Percentiles rank a stretch among this genome's conserved stretches.
phyloP scores from a whole-genome alignment of 2,329 filamentous ascomycete genomes.

The Chaetothyriales sp. region DNA sequence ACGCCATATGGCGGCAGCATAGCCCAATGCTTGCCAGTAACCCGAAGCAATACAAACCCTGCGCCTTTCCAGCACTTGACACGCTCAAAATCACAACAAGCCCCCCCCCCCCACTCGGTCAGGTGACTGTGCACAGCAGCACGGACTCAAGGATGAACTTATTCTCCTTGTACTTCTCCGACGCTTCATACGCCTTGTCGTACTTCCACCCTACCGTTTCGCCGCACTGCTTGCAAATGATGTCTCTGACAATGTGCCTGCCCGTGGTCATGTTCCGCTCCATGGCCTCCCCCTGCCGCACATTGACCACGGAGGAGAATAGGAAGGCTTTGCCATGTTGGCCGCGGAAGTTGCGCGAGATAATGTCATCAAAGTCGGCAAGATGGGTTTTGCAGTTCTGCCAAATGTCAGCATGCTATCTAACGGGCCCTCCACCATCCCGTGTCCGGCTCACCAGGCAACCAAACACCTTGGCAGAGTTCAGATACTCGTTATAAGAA shows the following conservation, averaged over 20 bases:
- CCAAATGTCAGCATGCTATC: constrained; percentile 1
- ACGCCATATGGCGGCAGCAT: background rate
- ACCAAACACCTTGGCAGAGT: constrained; percentile 74
- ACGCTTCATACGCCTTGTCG: constrained; percentile 83
- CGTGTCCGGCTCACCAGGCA: constrained; percentile 44
- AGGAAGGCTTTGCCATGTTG: constrained; percentile 97
- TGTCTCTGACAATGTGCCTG: constrained; percentile 85
- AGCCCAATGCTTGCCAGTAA: background rate
- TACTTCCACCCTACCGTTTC: constrained; percentile 97
- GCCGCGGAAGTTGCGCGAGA: constrained; percentile 95
- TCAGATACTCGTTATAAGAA: constrained; percentile 81
- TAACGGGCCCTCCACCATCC: background rate
- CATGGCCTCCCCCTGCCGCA: constrained; percentile 63
- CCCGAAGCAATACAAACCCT: background rate
- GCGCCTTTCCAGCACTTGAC: background rate
- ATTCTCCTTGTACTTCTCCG: constrained; percentile 97
- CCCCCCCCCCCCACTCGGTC: background rate
- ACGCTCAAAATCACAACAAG: background rate
- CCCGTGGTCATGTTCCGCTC: constrained; percentile 98
- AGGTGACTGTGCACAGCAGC: constrained; percentile 16
- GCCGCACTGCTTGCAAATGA: constrained; percentile 78
- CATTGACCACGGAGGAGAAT: constrained; percentile 88
- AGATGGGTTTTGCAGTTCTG: constrained; percentile 83
- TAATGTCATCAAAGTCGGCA: constrained; percentile 88
- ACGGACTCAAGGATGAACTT: constrained; percentile 65